Evolutionary conservation across 2,329 filamentous ascomycete genomes (phyloP), one percentile per base, ranked within the genome.

Genomic region (Rasamsonia emersonii): DNA sequence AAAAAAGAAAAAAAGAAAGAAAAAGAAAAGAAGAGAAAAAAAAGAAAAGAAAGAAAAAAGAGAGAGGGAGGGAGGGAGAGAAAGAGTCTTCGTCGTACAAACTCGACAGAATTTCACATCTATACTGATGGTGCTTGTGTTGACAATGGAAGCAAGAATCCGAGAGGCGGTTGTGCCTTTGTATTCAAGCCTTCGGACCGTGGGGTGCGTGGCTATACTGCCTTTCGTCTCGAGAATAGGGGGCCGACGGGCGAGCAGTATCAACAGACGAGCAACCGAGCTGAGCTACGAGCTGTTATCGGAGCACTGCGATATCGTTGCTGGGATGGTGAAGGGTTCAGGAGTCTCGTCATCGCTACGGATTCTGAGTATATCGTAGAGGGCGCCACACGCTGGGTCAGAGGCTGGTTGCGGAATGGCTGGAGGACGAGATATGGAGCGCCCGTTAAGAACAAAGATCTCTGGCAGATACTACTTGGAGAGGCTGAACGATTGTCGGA

Each of bases 221-320:
- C 38, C 4, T 57, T 51, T 32, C 59, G 56, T 9, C 54, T 72
- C 4, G 68, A 73, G 45, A 45, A 40, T 3, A 32, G 50, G 20
- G 67, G 69, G 0, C 66, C 65, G 3, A 62, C 49, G 28, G 64
- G 60, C 9, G 48, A 60, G 15, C 10, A 30, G 0, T 35, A 46
- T 24, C 30, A 40, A 5, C 64, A 67, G 37, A 73, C 59, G 13
- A 73, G 61, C 53, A 70, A 73, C 40, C 60, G 71, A 4, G 73
- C 73, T 3, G 68, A 75, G 46, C 61, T 77, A 5, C 71, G 70
- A 9, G 71, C 70, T 4, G 67, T 66, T 4, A 64, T 73, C 28
- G 66, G 59, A 4, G 73, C 64, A 3, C 55, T 75, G 15, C 53
- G 61, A 17, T 64, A 58, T 41, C 51, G 59, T 3, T 6, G 46